Evolutionary conservation across 1,284 basidiomycete species (phyloP), one percentile per base, ranked within the genome.

Genomic region (Marasmius fiardii): DNA sequence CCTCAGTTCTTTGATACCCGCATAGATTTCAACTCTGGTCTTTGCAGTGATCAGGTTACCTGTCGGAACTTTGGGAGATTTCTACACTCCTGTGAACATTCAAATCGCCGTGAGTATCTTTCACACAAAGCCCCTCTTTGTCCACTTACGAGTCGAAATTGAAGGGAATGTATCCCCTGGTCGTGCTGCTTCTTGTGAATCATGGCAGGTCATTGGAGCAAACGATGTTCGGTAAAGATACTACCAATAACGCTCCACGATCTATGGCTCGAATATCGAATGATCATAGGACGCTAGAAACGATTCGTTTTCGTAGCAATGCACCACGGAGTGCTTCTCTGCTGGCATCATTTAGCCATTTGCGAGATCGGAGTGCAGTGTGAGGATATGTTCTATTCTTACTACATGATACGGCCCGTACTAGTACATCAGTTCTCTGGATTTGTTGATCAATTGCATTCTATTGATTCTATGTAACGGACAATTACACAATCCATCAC

Each of bases 161-260:
- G 4, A 33, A 62, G 63, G 61, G 63, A 18, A 59, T 60, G 5
- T 65, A 65, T 43, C 63, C 64, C 2, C 43, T 55, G 2, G 51
- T 64, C n/a, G 64, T 65, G 6, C 39, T 65, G 5, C 61, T 65
- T 7, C 58, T 64, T 10, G 58, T 64, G 20, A 60, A 52, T 52
- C 52, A 51, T 16, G 48, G 57, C 23, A 33, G 53, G 28, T 61
- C 60, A 1, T 52, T 63, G 4, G 55, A 49, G 28, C 53, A 59
- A 18, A 60, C 63, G 11, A 51, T 55, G 2, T 61, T 57, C 26
- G 18, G 18, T 4, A 8, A 11, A 45, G 12, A 5, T 8, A 49
- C 26, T 6, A 18, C 16, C 39, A 41, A 10, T 16, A 41, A 41
- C 39, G 28, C 28, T n/a, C n/a, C n/a, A n/a, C n/a, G n/a, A n/a